Evolutionary conservation across 768 basidiomycete species (phyloP).

Genomic region (Naganishia vishniacii): DNA sequence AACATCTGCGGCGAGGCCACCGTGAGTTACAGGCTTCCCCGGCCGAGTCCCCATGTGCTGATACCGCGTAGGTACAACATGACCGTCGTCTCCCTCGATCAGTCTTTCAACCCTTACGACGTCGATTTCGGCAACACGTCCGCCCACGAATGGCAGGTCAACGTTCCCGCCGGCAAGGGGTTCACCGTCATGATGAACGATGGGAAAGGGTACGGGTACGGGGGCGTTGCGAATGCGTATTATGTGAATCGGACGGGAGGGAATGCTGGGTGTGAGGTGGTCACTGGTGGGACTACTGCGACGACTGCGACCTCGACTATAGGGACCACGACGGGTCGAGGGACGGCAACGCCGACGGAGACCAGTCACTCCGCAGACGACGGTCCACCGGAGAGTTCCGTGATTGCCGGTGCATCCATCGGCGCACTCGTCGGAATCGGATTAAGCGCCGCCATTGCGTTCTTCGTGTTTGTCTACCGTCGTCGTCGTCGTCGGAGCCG

Average conservation of each 20-base stretch:
- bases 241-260: conserved; percentile 16
- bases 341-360: background rate
- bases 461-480: conserved; percentile 12
- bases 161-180: conserved; percentile 18
- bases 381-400: conserved; percentile 12
- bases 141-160: conserved; percentile 15
- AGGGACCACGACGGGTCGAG: conserved; percentile 10
- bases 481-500: conserved; percentile 9
- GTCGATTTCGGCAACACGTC: conserved; percentile 17
- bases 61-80: conserved; percentile 26
- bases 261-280: background rate
- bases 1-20: background rate
- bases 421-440: conserved; percentile 23
- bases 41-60: no score
- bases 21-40: background rate
- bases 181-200: conserved; percentile 29
- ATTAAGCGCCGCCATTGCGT: conserved; percentile 20
- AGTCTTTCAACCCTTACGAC: conserved; percentile 24
- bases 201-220: conserved; percentile 22
- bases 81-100: conserved; percentile 27
- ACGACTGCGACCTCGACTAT: background rate
- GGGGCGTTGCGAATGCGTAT: conserved; percentile 18
- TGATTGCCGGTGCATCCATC: conserved; percentile 16
- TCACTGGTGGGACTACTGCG: conserved; percentile 8
- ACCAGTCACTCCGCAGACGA: no score